Evolutionary conservation across 768 basidiomycete genomes (phyloP), one percentile per base, ranked within the genome.

Genomic region (Lactarius indigo): DNA sequence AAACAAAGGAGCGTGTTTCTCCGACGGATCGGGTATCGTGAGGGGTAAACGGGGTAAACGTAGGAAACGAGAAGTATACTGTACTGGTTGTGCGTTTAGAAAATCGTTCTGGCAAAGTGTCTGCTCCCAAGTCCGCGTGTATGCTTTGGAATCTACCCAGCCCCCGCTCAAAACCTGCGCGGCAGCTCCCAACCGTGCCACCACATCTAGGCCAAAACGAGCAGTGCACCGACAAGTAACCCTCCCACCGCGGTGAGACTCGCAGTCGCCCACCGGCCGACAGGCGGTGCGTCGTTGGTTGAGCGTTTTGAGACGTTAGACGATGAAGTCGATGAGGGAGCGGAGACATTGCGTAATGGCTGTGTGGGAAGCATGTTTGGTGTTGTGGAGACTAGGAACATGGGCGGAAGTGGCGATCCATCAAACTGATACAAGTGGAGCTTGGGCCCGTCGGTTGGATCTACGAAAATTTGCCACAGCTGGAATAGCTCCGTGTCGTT

Each of bases 341-440:
- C 5, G 18, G 63, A 26, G 10, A 33, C 78, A 70, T 88, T 90
- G 69, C 89, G 83, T 65, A 96, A 78, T 56, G 73, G 55, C 70
- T 80, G 81, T 5, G 90, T 91, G 2, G 95, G 95, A 35, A 94
- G 79, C 94, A 97, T 96, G 77, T 87, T 90, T 30, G 95, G 93
- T 12, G 87, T 84, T 17, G 81, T 61, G n/a, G 90, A 85, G 30
- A 89, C 58, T 52, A 78, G 85, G 81, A 84, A 88, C 79, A 84
- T 76, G 6, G 92, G 92, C 0, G 92, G 83, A 41, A 93, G 76
- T 1, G 91, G 89, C 0, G 85, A 73, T 1, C 93, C 94, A 72
- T 96, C 92, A 64, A 82, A 92, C 70, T 85, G 78, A 80, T 89
- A 91, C 63, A 98, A 69, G 71, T 91, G 89, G 5, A 98, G 82